phyloP scores from a whole-genome alignment of 2,329 filamentous ascomycete genomes.

The Alternaria brassicicola region DNA sequence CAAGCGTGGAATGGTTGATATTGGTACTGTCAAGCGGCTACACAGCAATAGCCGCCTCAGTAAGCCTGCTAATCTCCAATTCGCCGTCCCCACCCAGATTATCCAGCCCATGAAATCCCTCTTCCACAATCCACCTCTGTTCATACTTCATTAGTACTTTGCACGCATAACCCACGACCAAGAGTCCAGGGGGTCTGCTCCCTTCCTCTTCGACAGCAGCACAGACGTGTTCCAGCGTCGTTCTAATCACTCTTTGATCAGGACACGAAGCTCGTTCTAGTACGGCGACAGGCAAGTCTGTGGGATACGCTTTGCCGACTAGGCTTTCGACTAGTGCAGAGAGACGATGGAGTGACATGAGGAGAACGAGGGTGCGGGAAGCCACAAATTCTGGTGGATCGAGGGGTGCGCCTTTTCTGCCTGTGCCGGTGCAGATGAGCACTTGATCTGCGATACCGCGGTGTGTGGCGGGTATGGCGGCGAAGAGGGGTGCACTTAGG shows the following conservation, averaged over 20 bases:
- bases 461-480: slow-evolving; percentile 85
- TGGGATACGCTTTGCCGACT: slow-evolving; percentile 66
- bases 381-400: slow-evolving; percentile 78
- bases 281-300: slow-evolving; percentile 84
- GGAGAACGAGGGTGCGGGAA: slow-evolving; percentile 84
- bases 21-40: background rate
- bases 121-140: slow-evolving; percentile 81
- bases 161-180: slow-evolving; percentile 86
- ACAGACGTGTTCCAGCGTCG: slow-evolving; percentile 78
- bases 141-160: slow-evolving; percentile 71
- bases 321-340: slow-evolving; percentile 74
- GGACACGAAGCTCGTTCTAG: slow-evolving; percentile 92
- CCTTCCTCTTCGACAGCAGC: slow-evolving; percentile 88
- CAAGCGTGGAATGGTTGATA: background rate
- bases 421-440: slow-evolving; percentile 94
- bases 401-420: slow-evolving; percentile 83
- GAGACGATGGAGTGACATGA: slow-evolving; percentile 94
- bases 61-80: slow-evolving; percentile 27
- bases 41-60: slow-evolving; percentile 14
- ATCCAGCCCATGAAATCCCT: slow-evolving; percentile 80
- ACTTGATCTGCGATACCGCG: slow-evolving; percentile 90
- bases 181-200: slow-evolving; percentile 82
- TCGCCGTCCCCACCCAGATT: slow-evolving; percentile 31
- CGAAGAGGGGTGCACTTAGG: slow-evolving; percentile 85
- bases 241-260: slow-evolving; percentile 90